Evolutionary conservation across 345 rosid genomes (phyloP), one percentile per base, ranked within the genome.

Genomic region (Ricinus communis): DNA sequence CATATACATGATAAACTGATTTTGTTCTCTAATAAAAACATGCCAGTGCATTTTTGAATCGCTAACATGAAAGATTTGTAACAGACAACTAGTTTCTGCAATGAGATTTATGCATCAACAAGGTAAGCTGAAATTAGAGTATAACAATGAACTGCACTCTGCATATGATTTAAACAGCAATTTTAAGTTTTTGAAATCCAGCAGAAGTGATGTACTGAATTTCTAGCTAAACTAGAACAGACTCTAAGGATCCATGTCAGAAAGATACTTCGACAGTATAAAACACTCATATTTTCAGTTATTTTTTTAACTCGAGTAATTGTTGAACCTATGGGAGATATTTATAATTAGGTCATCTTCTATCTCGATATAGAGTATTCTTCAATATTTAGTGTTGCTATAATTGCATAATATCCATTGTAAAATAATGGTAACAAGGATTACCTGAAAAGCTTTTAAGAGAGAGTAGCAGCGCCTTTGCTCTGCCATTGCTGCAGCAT

Each of bases 361-460:
- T n/a, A n/a, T n/a, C n/a, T n/a, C n/a, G n/a, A n/a, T n/a, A n/a
- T 5, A 8, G 7, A 2, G 22, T 40, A n/a, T 24, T 0, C 22
- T 33, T 16, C 27, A 38, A 19, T 53, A 25, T 38, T 57, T 55
- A 25, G 3, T n/a, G 19, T 40, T 19, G 40, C 27, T 54, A 8
- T 36, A 45, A 5, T 31, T 16, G 45, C 31, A 27, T 40, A 49
- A 12, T 11, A 52, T 50, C n/a, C 33, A 40, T 53, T 31, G 31
- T 21, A 15, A 31, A 45, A 71, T 25, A 47, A 47, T 38, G 55
- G 43, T 63, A 21, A 62, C 11, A 54, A 66, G 67, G 67, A 76
- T 60, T 80, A 93, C 98, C 93, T 87, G 93, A 75, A 89, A 85
- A 56, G 85, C 78, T 86, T 84, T 84, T 64, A 75, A 80, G 53